A percentile compares a stretch with the other conserved stretches of the same genome.
These are phyloP conservation scores for Solidago caesia DNA, from an alignment of 129 eudicot genomes.

Conservation along the genomic window DNA sequence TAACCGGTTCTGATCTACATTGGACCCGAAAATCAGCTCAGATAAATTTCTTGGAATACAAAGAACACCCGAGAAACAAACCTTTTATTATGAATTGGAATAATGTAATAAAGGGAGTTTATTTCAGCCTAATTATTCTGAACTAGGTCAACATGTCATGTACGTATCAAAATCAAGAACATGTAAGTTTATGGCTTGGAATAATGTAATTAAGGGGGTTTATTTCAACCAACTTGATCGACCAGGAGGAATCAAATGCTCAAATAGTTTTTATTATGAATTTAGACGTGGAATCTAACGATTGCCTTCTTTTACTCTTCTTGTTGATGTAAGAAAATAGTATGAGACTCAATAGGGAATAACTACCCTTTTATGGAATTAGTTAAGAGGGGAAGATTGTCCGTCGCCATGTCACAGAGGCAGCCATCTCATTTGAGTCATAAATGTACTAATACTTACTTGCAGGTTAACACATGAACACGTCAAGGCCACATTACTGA, in stretches of 20 bases:
- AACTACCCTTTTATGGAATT: background rate
- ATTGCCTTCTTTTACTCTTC: background rate
- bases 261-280: background rate
- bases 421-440: background rate
- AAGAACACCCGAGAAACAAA: background rate
- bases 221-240: background rate
- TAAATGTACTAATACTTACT: background rate
- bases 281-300: background rate
- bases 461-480: background rate
- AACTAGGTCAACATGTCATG: background rate
- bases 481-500: background rate
- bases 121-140: too few species aligned
- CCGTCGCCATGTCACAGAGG: background rate
- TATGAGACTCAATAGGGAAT: background rate
- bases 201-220: background rate
- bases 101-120: background rate
- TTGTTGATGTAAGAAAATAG: background rate
- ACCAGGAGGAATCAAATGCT: background rate
- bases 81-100: background rate
- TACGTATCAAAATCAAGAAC: background rate
- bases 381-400: background rate
- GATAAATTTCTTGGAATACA: conserved; percentile 4
- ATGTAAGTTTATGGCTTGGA: background rate
- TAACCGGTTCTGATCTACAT: conserved; percentile 81
- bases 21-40: conserved; percentile 30